A percentile compares a stretch with the other conserved stretches of the same genome.
Conservation (phyloP, 345 rosid genomes). For the Populus alba region DNA sequence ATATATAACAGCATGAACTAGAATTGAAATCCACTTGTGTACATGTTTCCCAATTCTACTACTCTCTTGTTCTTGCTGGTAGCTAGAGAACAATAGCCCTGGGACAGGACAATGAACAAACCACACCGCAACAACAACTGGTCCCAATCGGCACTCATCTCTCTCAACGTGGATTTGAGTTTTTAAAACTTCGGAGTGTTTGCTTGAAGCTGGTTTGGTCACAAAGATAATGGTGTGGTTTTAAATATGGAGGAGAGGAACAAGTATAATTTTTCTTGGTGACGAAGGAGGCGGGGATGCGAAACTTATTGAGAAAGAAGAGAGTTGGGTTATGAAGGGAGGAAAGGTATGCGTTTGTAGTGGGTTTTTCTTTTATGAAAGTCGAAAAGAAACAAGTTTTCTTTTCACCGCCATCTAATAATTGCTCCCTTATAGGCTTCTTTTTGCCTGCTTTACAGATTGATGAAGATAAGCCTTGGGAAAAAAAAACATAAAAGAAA, state of each 20-base stretch:
- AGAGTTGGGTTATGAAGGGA: slow-evolving; percentile 23
- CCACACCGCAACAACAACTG: slow-evolving; percentile 63
- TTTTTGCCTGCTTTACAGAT: slow-evolving; percentile 25
- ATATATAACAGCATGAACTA: slow-evolving; percentile 78
- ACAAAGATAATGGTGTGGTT: neutral
- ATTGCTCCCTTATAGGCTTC: slow-evolving; percentile 28
- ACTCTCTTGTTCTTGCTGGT: slow-evolving; percentile 71
- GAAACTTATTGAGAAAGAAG: slow-evolving; percentile 45
- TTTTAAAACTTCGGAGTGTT: neutral
- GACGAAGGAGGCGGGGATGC: slow-evolving; percentile 48
- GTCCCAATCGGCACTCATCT: slow-evolving; percentile 83
- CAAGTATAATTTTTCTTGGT: slow-evolving; percentile 42
- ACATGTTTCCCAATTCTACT: slow-evolving; percentile 89
- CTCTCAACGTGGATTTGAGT: neutral
- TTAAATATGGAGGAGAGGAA: slow-evolving; percentile 25
- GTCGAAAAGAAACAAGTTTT: slow-evolving; percentile 16
- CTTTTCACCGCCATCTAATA: slow-evolving; percentile 17
- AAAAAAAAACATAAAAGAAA: slow-evolving; percentile 18
- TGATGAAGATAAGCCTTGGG: slow-evolving; percentile 19
- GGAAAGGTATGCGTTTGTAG: slow-evolving; percentile 45
- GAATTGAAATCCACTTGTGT: slow-evolving; percentile 79
- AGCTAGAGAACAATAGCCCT: slow-evolving; percentile 81
- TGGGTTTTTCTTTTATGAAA: slow-evolving; percentile 53
- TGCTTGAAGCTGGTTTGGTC: neutral
- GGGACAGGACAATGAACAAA: slow-evolving; percentile 85